Evolutionary conservation across 768 basidiomycete genomes (phyloP).

Genomic region (Baorangia bicolor): DNA sequence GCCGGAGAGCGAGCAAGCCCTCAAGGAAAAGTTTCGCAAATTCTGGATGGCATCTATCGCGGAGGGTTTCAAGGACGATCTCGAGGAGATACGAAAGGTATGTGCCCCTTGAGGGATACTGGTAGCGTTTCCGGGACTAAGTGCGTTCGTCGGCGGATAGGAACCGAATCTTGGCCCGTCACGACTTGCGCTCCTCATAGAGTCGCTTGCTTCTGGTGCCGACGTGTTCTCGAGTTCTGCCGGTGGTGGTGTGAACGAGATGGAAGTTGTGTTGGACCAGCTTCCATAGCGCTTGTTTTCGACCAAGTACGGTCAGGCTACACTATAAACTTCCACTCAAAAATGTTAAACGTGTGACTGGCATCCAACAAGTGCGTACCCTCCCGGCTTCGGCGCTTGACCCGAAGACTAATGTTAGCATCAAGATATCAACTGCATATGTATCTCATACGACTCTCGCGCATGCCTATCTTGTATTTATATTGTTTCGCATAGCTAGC

Average conservation of each 20-base stretch:
- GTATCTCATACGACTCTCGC: not conserved
- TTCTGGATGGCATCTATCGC: constrained; percentile 88
- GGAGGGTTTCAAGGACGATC: constrained; percentile 79
- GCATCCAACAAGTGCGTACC: not conserved
- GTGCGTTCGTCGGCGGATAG: constrained; percentile 24
- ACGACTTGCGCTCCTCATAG: constrained; percentile 71
- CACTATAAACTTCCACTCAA: not conserved
- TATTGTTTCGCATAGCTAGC: not conserved
- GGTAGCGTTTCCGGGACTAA: not conserved
- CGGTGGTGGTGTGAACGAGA: constrained; percentile 53
- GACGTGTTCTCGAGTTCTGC: constrained; percentile 58
- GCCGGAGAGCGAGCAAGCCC: constrained; percentile 44
- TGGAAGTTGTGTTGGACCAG: constrained; percentile 66
- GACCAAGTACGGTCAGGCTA: not conserved
- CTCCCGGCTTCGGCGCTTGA: not conserved
- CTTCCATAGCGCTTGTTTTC: constrained; percentile 4
- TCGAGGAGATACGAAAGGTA: constrained; percentile 83
- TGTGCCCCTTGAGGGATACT: constrained; percentile 6
- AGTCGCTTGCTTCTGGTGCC: constrained; percentile 77
- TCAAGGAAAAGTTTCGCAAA: constrained; percentile 71
- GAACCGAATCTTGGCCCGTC: constrained; percentile 70
- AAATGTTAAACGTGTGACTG: not conserved
- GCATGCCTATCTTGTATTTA: not conserved
- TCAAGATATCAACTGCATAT: not conserved
- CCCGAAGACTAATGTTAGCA: not conserved